Conservation (phyloP, 106 monocot species). For the Posidonia australis region DNA sequence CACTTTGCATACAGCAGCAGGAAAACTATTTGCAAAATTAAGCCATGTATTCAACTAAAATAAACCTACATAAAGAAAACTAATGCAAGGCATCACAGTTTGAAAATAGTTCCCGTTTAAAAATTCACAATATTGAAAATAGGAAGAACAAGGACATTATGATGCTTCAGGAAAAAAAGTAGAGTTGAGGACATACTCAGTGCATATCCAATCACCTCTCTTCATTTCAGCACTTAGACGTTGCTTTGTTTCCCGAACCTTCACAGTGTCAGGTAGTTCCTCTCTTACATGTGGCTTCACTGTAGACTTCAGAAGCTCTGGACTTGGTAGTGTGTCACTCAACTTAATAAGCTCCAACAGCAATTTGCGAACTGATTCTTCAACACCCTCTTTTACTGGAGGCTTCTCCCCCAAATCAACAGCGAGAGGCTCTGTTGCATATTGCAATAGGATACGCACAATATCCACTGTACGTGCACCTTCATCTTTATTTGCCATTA, state of each 20-base stretch:
- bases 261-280: slow-evolving; percentile 1
- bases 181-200: slow-evolving; percentile 37
- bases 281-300: slow-evolving; percentile 9
- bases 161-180: too few relatives aligned
- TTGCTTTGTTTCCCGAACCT: neutral
- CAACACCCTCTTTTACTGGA: slow-evolving; percentile 25
- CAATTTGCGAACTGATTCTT: slow-evolving; percentile 60
- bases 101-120: too few relatives aligned
- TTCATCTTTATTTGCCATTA: slow-evolving; percentile 37
- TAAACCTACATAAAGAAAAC: too few relatives aligned
- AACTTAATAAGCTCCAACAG: slow-evolving; percentile 54
- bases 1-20: too few relatives aligned
- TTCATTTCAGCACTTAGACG: slow-evolving; percentile 66
- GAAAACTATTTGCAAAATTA: too few relatives aligned
- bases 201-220: slow-evolving; percentile 93
- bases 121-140: too few relatives aligned
- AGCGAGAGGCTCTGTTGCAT: slow-evolving; percentile 45
- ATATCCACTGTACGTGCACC: slow-evolving; percentile 79
- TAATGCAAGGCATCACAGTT: too few relatives aligned
- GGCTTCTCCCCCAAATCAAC: slow-evolving; percentile 24
- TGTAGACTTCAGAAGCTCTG: slow-evolving; percentile 34
- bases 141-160: too few relatives aligned
- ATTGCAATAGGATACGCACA: slow-evolving; percentile 66
- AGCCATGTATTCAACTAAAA: too few relatives aligned
- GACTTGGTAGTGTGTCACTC: slow-evolving; percentile 71